A percentile compares a stretch with the other conserved stretches of the same genome.
Evolutionary conservation across 1,139 yeast genomes (phyloP).

Genomic region (Blastobotrys illinoisensis): DNA sequence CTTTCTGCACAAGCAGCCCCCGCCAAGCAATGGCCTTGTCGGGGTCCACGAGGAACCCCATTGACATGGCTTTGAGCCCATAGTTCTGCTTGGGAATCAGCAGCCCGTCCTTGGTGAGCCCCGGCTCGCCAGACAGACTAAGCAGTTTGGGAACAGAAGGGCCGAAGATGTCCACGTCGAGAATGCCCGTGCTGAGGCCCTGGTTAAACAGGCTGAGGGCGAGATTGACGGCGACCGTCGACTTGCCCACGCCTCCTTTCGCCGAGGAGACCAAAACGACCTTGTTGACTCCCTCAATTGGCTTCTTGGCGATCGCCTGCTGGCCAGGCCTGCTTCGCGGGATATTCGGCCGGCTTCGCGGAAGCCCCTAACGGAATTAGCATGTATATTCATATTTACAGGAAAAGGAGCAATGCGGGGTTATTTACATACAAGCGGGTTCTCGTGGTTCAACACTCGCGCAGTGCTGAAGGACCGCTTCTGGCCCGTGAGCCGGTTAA

Average conservation of each 20-base stretch:
- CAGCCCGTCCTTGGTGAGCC: slow-evolving; percentile 49
- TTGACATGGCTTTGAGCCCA: slow-evolving; percentile 81
- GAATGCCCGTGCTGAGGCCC: slow-evolving; percentile 59
- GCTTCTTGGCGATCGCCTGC: slow-evolving; percentile 44
- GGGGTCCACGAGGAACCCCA: slow-evolving; percentile 68
- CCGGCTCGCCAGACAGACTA: slow-evolving; percentile 48
- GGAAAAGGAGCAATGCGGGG: background rate
- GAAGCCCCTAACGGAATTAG: slow-evolving; percentile 42
- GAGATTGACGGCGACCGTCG: slow-evolving; percentile 52
- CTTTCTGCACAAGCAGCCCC: slow-evolving; percentile 84
- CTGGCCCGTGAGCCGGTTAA: slow-evolving; percentile 24
- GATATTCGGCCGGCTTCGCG: slow-evolving; percentile 31
- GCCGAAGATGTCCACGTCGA: slow-evolving; percentile 82
- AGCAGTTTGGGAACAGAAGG: slow-evolving; percentile 74
- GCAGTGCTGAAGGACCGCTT: slow-evolving; percentile 20
- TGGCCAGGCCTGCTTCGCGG: slow-evolving; percentile 21
- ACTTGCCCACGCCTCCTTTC: slow-evolving; percentile 72
- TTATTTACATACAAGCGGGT: slow-evolving; percentile 45
- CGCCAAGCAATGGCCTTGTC: slow-evolving; percentile 84
- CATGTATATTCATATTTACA: slow-evolving; percentile 8
- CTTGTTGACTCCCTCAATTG: slow-evolving; percentile 56
- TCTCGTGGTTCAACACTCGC: slow-evolving; percentile 36
- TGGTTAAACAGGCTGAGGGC: slow-evolving; percentile 55
- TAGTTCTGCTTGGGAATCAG: slow-evolving; percentile 68
- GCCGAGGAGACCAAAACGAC: slow-evolving; percentile 72